Percentiles rank a stretch among this genome's conserved stretches.
Evolutionary conservation across 225 moss, liverwort and hornwort species (phyloP).

Genomic region (Ulota crispa): DNA sequence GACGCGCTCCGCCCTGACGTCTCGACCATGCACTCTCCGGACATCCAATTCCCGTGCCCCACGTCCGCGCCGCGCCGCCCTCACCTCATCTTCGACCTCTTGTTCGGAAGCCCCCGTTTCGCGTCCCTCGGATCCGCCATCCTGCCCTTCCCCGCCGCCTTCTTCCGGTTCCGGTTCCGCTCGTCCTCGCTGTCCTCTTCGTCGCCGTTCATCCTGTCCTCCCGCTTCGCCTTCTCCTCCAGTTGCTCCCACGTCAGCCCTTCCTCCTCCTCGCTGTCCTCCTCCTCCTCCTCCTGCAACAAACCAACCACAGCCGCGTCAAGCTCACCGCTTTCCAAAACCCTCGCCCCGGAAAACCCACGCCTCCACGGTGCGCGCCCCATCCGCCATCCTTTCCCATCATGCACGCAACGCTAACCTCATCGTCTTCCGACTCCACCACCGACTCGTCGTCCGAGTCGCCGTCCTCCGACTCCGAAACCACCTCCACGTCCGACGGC

Average conservation of each 20-base stretch:
- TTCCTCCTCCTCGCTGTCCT: conserved; percentile 95
- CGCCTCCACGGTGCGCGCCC: too few relatives aligned
- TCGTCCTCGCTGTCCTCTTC: conserved; percentile 99
- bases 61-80: conserved; percentile 32
- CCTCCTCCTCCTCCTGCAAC: conserved; percentile 67
- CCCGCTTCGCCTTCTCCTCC: conserved; percentile 87
- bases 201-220: conserved; percentile 91
- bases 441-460: conserved; percentile 92
- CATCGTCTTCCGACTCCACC: conserved; percentile 97
- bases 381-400: not conserved
- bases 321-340: not conserved
- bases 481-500: conserved; percentile 92
- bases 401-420: conserved; percentile 20
- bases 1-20: not conserved
- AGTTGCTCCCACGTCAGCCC: conserved; percentile 98
- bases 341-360: not conserved
- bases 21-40: not conserved
- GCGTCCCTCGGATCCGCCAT: conserved; percentile 70
- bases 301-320: not conserved
- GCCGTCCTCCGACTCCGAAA: conserved; percentile 89
- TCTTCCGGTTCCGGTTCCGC: conserved; percentile 71
- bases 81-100: conserved; percentile 85
- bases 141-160: conserved; percentile 73
- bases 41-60: not conserved
- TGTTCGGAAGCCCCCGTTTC: conserved; percentile 58